Conservation (phyloP, 257 asterid genomes). For the Nyctanthes arbortristis region DNA sequence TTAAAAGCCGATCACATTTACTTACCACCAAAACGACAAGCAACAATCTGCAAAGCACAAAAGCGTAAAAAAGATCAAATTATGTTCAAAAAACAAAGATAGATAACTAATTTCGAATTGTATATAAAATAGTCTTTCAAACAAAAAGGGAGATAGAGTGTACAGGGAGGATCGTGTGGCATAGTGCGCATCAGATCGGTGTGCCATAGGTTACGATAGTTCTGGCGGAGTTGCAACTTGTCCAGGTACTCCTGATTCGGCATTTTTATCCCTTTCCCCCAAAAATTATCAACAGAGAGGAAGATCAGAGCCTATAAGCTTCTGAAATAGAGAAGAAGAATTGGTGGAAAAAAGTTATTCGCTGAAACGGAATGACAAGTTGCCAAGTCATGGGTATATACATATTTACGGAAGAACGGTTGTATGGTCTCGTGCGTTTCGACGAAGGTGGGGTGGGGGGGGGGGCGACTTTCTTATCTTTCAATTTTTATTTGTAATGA, state of each 20-base stretch:
- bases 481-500: background rate
- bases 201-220: constrained; percentile 93
- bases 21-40: constrained; percentile 92
- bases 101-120: too few species aligned
- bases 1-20: constrained; percentile 23
- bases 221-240: constrained; percentile 89
- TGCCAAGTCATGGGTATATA: background rate
- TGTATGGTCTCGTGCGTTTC: constrained; percentile 19
- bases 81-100: constrained; percentile 6
- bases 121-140: background rate
- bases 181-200: constrained; percentile 85
- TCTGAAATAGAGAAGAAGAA: background rate
- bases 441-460: constrained; percentile 14
- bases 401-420: background rate
- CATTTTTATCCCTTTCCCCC: constrained; percentile 44
- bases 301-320: background rate
- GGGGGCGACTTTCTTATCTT: constrained; percentile 13
- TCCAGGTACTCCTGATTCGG: constrained; percentile 68
- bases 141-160: background rate
- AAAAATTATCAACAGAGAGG: background rate
- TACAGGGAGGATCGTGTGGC: constrained; percentile 84
- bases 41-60: constrained; percentile 78
- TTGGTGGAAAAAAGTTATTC: background rate
- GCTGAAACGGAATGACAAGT: background rate
- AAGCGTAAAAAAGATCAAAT: constrained; percentile 4